Conservation (phyloP, 306 rosid species). For the Prunus armeniaca region DNA sequence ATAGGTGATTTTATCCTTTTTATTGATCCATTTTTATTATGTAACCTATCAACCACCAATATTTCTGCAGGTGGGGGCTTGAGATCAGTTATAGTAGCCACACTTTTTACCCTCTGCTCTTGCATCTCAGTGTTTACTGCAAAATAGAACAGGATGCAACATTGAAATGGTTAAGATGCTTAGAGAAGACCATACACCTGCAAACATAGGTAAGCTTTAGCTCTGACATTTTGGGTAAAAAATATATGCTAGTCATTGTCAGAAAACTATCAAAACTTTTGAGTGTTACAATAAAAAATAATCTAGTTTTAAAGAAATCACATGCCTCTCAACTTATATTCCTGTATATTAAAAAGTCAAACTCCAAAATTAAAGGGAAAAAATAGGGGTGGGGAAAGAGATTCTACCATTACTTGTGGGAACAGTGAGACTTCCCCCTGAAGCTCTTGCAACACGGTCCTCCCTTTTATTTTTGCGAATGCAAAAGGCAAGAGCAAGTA, state of each 20-base stretch:
- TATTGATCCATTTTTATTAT: constrained; percentile 66
- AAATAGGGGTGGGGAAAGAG: constrained; percentile 18
- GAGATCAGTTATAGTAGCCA: constrained; percentile 57
- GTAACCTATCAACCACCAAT: constrained; percentile 53
- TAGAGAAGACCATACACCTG: neutral
- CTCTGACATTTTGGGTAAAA: neutral
- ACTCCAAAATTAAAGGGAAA: constrained; percentile 4
- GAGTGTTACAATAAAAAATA: neutral
- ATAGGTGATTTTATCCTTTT: constrained; percentile 86
- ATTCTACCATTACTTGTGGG: constrained; percentile 59
- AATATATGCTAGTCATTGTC: neutral
- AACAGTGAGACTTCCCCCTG: constrained; percentile 51
- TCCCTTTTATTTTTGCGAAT: constrained; percentile 58
- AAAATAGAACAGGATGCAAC: constrained; percentile 1
- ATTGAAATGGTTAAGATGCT: constrained; percentile 5
- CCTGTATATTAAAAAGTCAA: constrained; percentile 2
- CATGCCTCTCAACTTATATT: neutral
- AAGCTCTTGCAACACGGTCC: constrained; percentile 45
- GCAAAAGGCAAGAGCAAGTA: constrained; percentile 55
- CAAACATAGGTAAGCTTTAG: neutral
- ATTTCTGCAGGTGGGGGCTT: constrained; percentile 85
- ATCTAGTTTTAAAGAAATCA: neutral
- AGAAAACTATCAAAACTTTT: neutral
- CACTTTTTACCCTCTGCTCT: constrained; percentile 71
- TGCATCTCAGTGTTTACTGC: constrained; percentile 71